phyloP scores from a whole-genome alignment of 192 early-diverging fungal species.

The Coemansia sp. region DNA sequence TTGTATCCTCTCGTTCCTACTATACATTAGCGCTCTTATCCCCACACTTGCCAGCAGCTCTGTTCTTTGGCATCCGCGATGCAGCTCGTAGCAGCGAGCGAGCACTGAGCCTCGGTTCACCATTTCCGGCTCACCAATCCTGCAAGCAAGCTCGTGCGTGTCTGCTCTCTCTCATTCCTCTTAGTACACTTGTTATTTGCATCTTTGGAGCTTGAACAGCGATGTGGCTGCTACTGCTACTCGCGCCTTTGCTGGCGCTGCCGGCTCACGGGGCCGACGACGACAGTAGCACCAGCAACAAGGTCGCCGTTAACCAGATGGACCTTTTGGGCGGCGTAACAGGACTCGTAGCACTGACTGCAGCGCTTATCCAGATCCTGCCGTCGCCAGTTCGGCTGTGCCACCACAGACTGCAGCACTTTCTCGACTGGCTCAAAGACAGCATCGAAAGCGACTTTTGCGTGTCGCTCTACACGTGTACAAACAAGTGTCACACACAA shows the following conservation, averaged over 20 bases:
- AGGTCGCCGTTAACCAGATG: constrained; percentile 17
- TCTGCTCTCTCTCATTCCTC: not conserved
- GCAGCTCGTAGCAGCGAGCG: too few relatives aligned
- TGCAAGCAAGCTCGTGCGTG: too few relatives aligned
- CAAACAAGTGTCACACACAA: constrained; percentile 14
- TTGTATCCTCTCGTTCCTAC: not conserved
- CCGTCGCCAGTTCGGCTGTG: constrained; percentile 16
- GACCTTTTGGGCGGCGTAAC: constrained; percentile 30
- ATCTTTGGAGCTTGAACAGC: not conserved
- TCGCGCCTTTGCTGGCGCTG: not conserved
- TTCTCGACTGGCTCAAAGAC: constrained; percentile 15
- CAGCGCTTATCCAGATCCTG: constrained; percentile 22
- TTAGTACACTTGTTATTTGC: not conserved
- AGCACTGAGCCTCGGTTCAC: too few relatives aligned
- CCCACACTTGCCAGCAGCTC: too few relatives aligned
- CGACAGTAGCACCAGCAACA: not conserved
- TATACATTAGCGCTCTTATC: too few relatives aligned
- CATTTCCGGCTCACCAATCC: too few relatives aligned
- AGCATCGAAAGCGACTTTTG: constrained; percentile 25
- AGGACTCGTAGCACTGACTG: not conserved
- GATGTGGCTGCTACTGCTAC: not conserved
- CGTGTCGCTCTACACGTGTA: constrained; percentile 19
- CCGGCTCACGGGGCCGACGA: not conserved
- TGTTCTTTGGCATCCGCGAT: too few relatives aligned
- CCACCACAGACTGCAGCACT: constrained; percentile 3